Evolutionary conservation across 2,329 filamentous ascomycete genomes (phyloP), one percentile per base, ranked within the genome.

Genomic region (Pyricularia sp.): DNA sequence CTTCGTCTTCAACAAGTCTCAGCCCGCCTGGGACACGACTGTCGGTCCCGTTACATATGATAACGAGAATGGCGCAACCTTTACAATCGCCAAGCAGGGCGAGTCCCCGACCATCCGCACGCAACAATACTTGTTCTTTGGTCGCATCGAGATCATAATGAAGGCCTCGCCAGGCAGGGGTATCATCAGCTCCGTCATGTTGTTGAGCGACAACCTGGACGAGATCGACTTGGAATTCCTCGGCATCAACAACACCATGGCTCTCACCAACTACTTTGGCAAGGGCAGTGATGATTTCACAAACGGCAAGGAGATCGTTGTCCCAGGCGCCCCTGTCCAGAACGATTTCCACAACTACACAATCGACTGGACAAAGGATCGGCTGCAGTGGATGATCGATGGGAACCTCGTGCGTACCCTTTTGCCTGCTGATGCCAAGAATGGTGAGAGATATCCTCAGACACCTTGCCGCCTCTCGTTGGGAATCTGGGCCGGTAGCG

Each of bases 221-320:
- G 91, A 96, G 76, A 87, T 96, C 55, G 92, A 96, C 72, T 93
- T 90, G 84, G 90, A 94, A 73, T 89, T 90, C 72, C 81, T 91
- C 66, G 90, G 90, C 60, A 82, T 82, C 65, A 87, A 90, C 71
- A 75, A 78, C 65, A 84, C 80, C 19, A 76, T 81, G 40, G 88
- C 84, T 9, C 82, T 89, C 70, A 88, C 84, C 69, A 93, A 93
- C 78, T 93, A 88, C 77, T 93, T 89, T 70, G 88, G 89, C 73
- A 91, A 93, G 78, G 90, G 89, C 62, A 61, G 53, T n/a, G 35
- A 68, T 40, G 68, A 68, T 62, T 69, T 61, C 62, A 80, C 84
- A 70, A 86, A 88, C 68, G 88, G 83, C 67, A 79, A 79, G 59
- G 84, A 85, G 73, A 81, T 88, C 71, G 74, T 77, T 10, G 75